Percentiles rank a stretch among this genome's conserved stretches.
phyloP scores from a whole-genome alignment of 2,329 filamentous ascomycete species.

The Fusarium sp. region DNA sequence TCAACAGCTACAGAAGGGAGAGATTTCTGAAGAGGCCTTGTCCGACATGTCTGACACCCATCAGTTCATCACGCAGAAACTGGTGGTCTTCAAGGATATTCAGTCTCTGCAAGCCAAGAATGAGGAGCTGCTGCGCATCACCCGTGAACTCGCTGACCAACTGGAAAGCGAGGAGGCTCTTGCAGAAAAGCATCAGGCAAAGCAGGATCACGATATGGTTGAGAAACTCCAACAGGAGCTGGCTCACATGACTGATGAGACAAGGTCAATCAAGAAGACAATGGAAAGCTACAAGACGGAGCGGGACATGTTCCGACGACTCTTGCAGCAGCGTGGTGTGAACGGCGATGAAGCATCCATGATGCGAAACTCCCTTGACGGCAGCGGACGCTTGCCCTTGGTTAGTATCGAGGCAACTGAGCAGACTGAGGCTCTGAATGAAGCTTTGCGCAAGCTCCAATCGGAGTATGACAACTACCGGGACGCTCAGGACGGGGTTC shows the following conservation, averaged over 20 bases:
- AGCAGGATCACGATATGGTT: conserved; percentile 75
- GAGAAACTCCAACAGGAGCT: conserved; percentile 76
- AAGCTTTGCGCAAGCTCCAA: conserved; percentile 86
- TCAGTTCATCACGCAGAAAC: conserved; percentile 85
- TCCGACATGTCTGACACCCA: conserved; percentile 85
- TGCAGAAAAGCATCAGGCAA: conserved; percentile 68
- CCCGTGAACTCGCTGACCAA: conserved; percentile 83
- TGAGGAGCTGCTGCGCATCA: conserved; percentile 80
- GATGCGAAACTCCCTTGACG: conserved; percentile 76
- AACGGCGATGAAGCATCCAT: conserved; percentile 71
- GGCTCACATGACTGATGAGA: conserved; percentile 81
- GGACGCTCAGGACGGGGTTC: conserved; percentile 83
- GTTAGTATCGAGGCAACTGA: conserved; percentile 66
- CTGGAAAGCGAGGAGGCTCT: conserved; percentile 92
- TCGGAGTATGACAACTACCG: conserved; percentile 89
- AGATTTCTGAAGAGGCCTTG: conserved; percentile 74
- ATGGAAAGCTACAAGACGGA: conserved; percentile 95
- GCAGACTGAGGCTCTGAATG: conserved; percentile 71
- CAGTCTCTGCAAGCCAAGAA: conserved; percentile 89
- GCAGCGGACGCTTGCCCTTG: conserved; percentile 62
- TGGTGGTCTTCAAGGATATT: conserved; percentile 90
- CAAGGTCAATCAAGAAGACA: conserved; percentile 80
- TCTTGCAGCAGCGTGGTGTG: conserved; percentile 77
- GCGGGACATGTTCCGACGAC: conserved; percentile 95
- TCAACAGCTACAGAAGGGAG: conserved; percentile 78